Evolutionary conservation across 2,329 filamentous ascomycete species (phyloP).

Genomic region (Pestalotiopsis fici): DNA sequence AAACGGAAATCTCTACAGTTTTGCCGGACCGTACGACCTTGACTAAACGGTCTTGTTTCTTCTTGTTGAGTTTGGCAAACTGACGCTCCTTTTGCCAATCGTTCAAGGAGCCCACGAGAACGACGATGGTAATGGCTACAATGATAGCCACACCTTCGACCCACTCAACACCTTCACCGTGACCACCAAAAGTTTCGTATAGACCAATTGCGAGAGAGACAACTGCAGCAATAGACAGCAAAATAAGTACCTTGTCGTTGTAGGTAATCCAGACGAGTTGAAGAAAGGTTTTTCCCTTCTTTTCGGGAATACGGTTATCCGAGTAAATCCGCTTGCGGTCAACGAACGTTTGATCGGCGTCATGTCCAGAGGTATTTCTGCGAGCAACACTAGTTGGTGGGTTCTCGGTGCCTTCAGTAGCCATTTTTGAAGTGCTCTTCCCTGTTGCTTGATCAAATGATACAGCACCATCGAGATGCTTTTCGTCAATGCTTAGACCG

Average conservation of each 20-base stretch:
- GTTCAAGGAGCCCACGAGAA: conserved; percentile 75
- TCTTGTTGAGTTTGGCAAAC: conserved; percentile 77
- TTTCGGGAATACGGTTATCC: conserved; percentile 73
- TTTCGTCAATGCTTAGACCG: conserved; percentile 79
- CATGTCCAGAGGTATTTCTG: conserved; percentile 13
- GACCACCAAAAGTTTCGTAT: conserved; percentile 70
- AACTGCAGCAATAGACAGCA: conserved; percentile 69
- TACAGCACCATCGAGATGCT: conserved; percentile 62
- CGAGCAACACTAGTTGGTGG: conserved; percentile 18
- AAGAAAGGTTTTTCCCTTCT: conserved; percentile 73
- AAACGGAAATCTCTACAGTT: conserved; percentile 69
- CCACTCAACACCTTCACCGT: conserved; percentile 69
- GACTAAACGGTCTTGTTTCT: conserved; percentile 74
- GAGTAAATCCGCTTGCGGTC: conserved; percentile 72
- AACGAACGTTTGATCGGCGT: conserved; percentile 41
- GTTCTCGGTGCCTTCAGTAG: conserved; percentile 29
- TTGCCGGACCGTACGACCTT: conserved; percentile 73
- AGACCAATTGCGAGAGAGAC: conserved; percentile 75
- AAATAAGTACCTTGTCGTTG: conserved; percentile 78
- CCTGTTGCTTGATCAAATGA: conserved; percentile 71
- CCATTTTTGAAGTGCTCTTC: conserved; percentile 31
- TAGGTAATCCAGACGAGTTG: conserved; percentile 81
- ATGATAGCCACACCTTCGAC: conserved; percentile 82
- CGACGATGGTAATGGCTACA: conserved; percentile 76
- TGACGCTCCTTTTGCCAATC: conserved; percentile 82